Conservation (phyloP, 345 rosid species). For the Brassica carinata region DNA sequence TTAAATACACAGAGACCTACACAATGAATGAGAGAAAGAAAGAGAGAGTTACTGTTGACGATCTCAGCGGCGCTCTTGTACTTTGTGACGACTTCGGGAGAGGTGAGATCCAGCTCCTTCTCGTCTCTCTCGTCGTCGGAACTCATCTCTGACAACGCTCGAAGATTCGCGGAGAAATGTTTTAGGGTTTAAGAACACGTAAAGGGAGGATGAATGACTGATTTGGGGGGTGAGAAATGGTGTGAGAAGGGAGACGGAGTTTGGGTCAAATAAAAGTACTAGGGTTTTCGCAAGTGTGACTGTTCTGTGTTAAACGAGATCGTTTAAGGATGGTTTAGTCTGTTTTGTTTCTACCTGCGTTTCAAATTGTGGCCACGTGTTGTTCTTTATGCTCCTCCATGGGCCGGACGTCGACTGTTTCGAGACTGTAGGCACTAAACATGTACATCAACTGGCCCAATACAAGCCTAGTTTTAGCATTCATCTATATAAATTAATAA, state of each 20-base stretch:
- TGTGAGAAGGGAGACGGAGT: background rate
- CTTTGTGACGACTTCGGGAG: constrained; percentile 93
- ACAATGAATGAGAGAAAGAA: background rate
- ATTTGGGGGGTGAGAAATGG: constrained; percentile 32
- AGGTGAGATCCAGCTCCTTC: constrained; percentile 93
- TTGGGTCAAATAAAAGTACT: constrained; percentile 18
- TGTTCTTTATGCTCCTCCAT: background rate
- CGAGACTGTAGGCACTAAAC: background rate
- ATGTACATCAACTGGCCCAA: too few relatives aligned
- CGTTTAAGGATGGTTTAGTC: background rate
- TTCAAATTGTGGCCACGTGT: background rate
- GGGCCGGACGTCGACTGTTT: background rate
- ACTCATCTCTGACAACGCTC: constrained; percentile 49
- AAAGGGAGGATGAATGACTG: background rate
- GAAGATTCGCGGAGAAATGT: constrained; percentile 33
- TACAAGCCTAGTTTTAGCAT: too few relatives aligned
- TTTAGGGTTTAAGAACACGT: constrained; percentile 39
- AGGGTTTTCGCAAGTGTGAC: constrained; percentile 32
- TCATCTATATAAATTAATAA: too few relatives aligned
- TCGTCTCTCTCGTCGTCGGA: constrained; percentile 98
- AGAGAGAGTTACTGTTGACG: constrained; percentile 22
- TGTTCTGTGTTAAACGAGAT: background rate
- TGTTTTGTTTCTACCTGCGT: constrained; percentile 1
- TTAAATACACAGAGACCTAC: background rate
- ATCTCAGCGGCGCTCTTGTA: constrained; percentile 96